These are phyloP conservation scores for Plantago ovata DNA, from an alignment of 257 asterid species.

Conservation along the genomic window DNA sequence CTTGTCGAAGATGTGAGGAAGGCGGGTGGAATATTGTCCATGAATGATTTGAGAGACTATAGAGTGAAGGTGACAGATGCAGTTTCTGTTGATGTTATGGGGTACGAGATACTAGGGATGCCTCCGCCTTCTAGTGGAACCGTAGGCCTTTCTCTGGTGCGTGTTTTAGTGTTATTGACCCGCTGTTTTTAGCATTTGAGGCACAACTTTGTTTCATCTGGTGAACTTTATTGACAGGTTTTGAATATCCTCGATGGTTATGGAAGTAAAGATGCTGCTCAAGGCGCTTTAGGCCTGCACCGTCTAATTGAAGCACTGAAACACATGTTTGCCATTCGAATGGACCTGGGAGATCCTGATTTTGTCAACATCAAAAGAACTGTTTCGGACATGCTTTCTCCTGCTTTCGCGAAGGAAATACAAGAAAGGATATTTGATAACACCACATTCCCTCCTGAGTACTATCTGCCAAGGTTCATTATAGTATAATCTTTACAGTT, in stretches of 20 bases:
- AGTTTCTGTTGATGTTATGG: conserved; percentile 54
- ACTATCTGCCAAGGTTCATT: conserved; percentile 61
- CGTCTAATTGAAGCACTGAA: conserved; percentile 80
- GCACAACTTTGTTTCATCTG: background rate
- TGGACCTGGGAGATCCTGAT: conserved; percentile 79
- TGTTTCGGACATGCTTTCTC: conserved; percentile 69
- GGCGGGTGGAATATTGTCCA: conserved; percentile 78
- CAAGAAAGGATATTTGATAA: conserved; percentile 61
- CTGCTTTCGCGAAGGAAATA: conserved; percentile 55
- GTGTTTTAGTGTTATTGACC: background rate
- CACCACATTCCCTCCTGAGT: conserved; percentile 88
- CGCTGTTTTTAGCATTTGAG: background rate
- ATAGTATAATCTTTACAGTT: background rate
- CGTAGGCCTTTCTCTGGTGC: conserved; percentile 74
- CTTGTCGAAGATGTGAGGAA: conserved; percentile 57
- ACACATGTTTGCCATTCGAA: conserved; percentile 76
- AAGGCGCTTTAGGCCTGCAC: conserved; percentile 73
- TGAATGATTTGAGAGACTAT: conserved; percentile 76
- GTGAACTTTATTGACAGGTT: conserved; percentile 37
- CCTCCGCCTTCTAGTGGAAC: conserved; percentile 97
- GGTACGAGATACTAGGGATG: conserved; percentile 78
- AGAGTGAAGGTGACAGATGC: conserved; percentile 50
- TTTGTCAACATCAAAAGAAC: conserved; percentile 49
- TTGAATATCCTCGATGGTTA: conserved; percentile 62
- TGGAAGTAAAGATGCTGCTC: conserved; percentile 36